Conservation (phyloP, 352 stramenopile genomes). For the Plasmopara muralis region DNA sequence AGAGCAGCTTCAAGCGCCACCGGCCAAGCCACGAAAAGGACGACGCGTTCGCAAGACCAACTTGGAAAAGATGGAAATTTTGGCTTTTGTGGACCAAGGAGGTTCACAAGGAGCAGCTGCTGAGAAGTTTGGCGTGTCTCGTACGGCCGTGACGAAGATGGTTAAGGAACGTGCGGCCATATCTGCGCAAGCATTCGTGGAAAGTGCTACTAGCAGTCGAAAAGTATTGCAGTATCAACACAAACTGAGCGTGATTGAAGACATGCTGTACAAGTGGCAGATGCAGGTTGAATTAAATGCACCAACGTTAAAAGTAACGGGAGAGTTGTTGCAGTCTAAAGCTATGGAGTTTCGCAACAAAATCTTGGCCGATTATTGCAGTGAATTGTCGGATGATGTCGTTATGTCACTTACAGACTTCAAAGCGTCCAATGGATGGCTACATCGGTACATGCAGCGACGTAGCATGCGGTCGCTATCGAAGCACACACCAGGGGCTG, state of each 20-base stretch:
- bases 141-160: constrained; percentile 82
- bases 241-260: constrained; percentile 79
- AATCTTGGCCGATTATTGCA: constrained; percentile 63
- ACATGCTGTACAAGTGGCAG: constrained; percentile 85
- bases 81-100: constrained; percentile 72
- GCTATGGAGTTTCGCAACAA: constrained; percentile 81
- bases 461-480: constrained; percentile 58
- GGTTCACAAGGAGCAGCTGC: constrained; percentile 68
- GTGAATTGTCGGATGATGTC: constrained; percentile 60
- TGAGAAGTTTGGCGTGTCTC: constrained; percentile 76
- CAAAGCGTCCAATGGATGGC: constrained; percentile 79
- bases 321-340: constrained; percentile 69
- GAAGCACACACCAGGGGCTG: constrained; percentile 27
- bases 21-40: constrained; percentile 32
- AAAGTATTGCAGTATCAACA: constrained; percentile 82
- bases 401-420: constrained; percentile 77
- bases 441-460: constrained; percentile 72
- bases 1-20: constrained; percentile 4
- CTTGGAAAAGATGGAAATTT: constrained; percentile 78
- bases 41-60: constrained; percentile 74
- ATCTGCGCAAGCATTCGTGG: constrained; percentile 54
- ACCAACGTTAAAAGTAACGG: constrained; percentile 62
- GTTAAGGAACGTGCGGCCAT: constrained; percentile 79
- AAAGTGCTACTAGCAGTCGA: constrained; percentile 54
- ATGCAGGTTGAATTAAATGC: constrained; percentile 68